Percentiles rank a stretch among this genome's conserved stretches.
phyloP scores from a whole-genome alignment of 2,329 filamentous ascomycete species.

The Colletotrichum liriopes region DNA sequence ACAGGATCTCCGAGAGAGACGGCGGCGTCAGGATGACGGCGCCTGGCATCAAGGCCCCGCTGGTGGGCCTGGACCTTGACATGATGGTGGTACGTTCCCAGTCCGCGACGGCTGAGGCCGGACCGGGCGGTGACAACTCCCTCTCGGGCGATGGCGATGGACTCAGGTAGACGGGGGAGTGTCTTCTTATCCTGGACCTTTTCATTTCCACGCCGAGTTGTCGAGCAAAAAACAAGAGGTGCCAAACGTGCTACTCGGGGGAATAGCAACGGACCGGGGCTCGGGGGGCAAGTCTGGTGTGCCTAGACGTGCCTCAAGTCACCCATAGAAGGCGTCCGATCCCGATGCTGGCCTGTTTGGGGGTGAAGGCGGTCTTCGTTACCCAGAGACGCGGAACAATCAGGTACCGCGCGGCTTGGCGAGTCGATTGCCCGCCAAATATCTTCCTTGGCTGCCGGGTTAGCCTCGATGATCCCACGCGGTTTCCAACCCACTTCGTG shows the following conservation, averaged over 20 bases:
- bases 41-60: conserved; percentile 63
- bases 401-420: too few species aligned
- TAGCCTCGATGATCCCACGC: background rate
- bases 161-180: conserved; percentile 61
- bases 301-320: conserved; percentile 19
- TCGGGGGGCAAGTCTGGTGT: background rate
- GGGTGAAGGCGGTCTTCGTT: background rate
- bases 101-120: conserved; percentile 63
- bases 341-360: background rate
- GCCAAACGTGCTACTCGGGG: conserved; percentile 14
- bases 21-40: conserved; percentile 65
- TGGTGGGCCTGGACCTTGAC: conserved; percentile 65
- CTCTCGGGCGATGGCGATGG: conserved; percentile 57
- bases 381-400: too few species aligned
- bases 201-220: conserved; percentile 57
- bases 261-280: background rate
- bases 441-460: background rate
- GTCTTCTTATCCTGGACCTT: conserved; percentile 61
- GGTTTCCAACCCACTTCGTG: background rate
- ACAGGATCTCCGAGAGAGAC: conserved; percentile 88
- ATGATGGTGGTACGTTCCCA: conserved; percentile 61
- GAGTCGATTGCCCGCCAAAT: background rate
- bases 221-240: conserved; percentile 7
- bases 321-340: conserved; percentile 19
- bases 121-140: conserved; percentile 59